phyloP scores from a whole-genome alignment of 2,329 filamentous ascomycete genomes.

The Penicillium concentricum region DNA sequence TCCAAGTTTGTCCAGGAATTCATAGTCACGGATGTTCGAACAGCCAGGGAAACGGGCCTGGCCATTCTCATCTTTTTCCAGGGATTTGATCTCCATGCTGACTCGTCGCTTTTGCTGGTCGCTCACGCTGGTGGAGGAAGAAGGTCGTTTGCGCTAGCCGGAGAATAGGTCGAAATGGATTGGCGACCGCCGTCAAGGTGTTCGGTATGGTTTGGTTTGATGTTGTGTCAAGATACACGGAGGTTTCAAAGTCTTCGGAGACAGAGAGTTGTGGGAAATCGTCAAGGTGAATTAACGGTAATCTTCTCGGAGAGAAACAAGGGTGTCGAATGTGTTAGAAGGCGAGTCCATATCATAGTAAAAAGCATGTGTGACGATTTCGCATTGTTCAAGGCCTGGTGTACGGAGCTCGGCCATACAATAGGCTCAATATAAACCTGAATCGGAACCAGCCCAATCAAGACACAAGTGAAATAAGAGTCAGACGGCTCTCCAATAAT shows the following conservation, averaged over 20 bases:
- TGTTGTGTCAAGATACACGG: background rate
- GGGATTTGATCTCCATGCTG: conserved; percentile 39
- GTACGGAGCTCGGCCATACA: background rate
- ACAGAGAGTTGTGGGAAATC: background rate
- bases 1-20: conserved; percentile 61
- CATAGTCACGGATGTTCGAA: conserved; percentile 54
- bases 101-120: background rate
- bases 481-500: background rate
- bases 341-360: conserved; percentile 1
- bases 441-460: conserved; percentile 4
- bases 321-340: background rate
- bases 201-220: background rate
- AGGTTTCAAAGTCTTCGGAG: background rate
- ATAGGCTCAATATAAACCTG: background rate
- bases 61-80: conserved; percentile 49
- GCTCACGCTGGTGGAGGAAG: background rate
- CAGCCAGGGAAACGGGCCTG: conserved; percentile 73
- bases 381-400: conserved; percentile 3
- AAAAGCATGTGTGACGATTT: conserved; percentile 4
- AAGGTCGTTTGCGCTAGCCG: background rate
- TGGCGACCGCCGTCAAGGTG: background rate
- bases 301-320: background rate
- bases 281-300: background rate
- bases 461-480: background rate
- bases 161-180: background rate